Conservation (phyloP, 495 filamentous ascomycete species). For the Cladorrhinum samala region DNA sequence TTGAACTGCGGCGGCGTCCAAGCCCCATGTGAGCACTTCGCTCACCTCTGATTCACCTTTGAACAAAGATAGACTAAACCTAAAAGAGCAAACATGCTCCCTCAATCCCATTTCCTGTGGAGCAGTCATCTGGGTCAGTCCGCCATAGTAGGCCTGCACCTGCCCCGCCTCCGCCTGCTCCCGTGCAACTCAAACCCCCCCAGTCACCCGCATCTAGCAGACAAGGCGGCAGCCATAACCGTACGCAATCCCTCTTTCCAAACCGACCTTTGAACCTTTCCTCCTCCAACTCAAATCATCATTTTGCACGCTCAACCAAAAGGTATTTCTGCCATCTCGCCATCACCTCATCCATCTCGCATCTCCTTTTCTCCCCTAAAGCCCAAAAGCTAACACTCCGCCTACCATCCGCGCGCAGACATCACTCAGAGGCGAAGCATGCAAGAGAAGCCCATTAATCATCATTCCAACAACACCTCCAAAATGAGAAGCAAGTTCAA, state of each 20-base stretch:
- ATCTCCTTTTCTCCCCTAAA: neutral
- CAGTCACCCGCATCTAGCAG: slow-evolving; percentile 5
- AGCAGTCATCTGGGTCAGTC: slow-evolving; percentile 28
- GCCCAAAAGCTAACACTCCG: neutral
- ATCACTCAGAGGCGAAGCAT: neutral
- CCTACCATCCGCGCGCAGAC: neutral
- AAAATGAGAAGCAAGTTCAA: slow-evolving; percentile 98
- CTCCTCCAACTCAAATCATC: slow-evolving; percentile 7
- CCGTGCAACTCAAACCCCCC: slow-evolving; percentile 8
- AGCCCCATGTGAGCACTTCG: slow-evolving; percentile 25
- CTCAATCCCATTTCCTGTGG: slow-evolving; percentile 9
- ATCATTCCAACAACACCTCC: slow-evolving; percentile 30
- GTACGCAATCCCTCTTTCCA: slow-evolving; percentile 2
- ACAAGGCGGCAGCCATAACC: slow-evolving; percentile 23
- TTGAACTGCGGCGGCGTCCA: neutral
- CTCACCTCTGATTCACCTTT: slow-evolving; percentile 22
- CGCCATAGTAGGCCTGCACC: slow-evolving; percentile 8
- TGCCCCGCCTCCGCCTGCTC: slow-evolving; percentile 8
- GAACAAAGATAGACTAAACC: slow-evolving; percentile 8
- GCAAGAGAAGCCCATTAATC: too few species aligned
- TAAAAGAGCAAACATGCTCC: slow-evolving; percentile 2
- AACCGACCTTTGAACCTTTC: slow-evolving; percentile 13
- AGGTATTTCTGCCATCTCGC: neutral
- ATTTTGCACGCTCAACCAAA: neutral
- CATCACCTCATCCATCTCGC: slow-evolving; percentile 1